These are phyloP conservation scores for Apiotrichum mycotoxinovorans DNA, from an alignment of 1,284 basidiomycete genomes.

Conservation along the genomic window DNA sequence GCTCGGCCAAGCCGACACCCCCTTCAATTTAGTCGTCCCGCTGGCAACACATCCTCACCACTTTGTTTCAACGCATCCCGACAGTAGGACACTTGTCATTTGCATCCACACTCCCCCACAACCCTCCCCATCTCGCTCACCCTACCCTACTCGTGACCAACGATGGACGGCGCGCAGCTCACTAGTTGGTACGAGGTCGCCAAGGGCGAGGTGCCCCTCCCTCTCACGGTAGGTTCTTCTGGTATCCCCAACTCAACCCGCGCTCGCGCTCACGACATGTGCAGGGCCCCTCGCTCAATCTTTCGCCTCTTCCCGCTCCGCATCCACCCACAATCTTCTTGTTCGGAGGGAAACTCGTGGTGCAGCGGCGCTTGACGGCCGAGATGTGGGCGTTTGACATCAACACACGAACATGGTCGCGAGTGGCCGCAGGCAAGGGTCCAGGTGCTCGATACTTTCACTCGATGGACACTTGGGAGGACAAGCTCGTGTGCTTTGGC, in stretches of 20 bases:
- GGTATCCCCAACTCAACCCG: too few species aligned
- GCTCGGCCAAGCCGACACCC: too few species aligned
- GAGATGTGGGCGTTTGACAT: conserved; percentile 85
- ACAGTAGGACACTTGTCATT: background rate
- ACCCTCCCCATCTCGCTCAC: background rate
- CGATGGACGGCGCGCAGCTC: conserved; percentile 55
- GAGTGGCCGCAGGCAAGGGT: conserved; percentile 56
- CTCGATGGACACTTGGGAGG: conserved; percentile 82
- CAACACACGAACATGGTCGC: conserved; percentile 71
- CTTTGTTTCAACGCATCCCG: too few species aligned
- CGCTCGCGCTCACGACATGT: background rate
- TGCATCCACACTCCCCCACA: background rate
- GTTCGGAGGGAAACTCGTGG: conserved; percentile 79
- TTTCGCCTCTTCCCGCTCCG: conserved; percentile 37
- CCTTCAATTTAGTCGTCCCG: too few species aligned
- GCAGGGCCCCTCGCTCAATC: conserved; percentile 43
- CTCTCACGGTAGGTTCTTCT: conserved; percentile 65
- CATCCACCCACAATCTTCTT: conserved; percentile 42
- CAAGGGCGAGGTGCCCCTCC: conserved; percentile 78
- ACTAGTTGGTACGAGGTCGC: conserved; percentile 79
- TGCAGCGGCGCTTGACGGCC: conserved; percentile 77
- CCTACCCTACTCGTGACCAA: too few species aligned
- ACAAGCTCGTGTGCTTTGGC: conserved; percentile 83
- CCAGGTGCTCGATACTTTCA: conserved; percentile 81
- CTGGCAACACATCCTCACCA: too few species aligned